phyloP scores from a whole-genome alignment of 192 early-diverging fungal species.

The Coemansia sp. region DNA sequence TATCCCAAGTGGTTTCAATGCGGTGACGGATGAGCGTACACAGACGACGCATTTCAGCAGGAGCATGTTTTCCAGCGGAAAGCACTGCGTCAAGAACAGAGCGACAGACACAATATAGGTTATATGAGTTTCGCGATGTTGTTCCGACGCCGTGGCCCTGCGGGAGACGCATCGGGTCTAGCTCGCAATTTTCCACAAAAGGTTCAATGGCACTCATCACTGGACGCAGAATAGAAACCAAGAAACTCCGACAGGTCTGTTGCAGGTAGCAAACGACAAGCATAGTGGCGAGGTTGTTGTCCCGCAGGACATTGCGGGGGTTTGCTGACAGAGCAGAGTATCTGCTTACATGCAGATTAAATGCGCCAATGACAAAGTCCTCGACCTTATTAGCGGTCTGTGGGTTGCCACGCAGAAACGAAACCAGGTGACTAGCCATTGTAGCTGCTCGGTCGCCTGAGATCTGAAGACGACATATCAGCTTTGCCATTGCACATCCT shows the following conservation, averaged over 20 bases:
- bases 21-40: constrained; percentile 45
- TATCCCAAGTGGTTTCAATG: constrained; percentile 45
- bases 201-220: constrained; percentile 44
- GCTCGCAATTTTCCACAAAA: constrained; percentile 53
- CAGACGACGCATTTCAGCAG: constrained; percentile 44
- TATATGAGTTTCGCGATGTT: constrained; percentile 43
- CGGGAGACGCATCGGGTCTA: constrained; percentile 46
- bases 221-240: constrained; percentile 52
- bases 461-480: constrained; percentile 37
- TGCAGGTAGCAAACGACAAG: constrained; percentile 54
- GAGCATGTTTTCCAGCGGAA: constrained; percentile 44
- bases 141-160: constrained; percentile 18
- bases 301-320: constrained; percentile 38
- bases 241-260: constrained; percentile 45
- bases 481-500: constrained; percentile 35
- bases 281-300: constrained; percentile 54
- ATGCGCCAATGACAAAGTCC: constrained; percentile 45
- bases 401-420: constrained; percentile 52
- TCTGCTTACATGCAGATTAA: constrained; percentile 34
- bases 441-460: constrained; percentile 50
- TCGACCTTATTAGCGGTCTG: constrained; percentile 39
- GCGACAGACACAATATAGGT: constrained; percentile 53
- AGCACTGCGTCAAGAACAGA: constrained; percentile 53
- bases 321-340: constrained; percentile 32
- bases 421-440: constrained; percentile 52